A percentile compares a stretch with the other conserved stretches of the same genome.
These are phyloP conservation scores for Beta macrorhiza DNA, from an alignment of 179 eudicot genomes.

Conservation along the genomic window DNA sequence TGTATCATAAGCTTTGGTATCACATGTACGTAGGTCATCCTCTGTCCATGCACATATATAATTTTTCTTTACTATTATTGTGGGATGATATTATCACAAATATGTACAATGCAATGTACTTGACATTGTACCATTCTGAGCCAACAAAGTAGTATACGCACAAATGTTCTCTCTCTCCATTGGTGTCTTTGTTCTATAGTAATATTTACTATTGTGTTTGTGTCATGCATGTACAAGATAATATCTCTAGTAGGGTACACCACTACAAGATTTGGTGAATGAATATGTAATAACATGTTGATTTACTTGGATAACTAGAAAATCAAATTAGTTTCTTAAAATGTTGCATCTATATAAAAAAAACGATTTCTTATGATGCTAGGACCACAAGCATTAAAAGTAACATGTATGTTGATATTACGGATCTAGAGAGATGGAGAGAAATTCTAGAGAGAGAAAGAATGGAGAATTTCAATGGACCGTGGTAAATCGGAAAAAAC, in stretches of 20 bases:
- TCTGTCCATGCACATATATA: slow-evolving; percentile 41
- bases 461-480: too few relatives aligned
- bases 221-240: background rate
- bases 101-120: slow-evolving; percentile 39
- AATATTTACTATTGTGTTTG: background rate
- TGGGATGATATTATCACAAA: background rate
- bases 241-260: background rate
- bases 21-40: slow-evolving; percentile 42
- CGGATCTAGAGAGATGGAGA: too few relatives aligned
- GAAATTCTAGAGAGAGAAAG: too few relatives aligned
- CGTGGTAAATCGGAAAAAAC: too few relatives aligned
- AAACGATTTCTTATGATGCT: too few relatives aligned
- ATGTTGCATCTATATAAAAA: too few relatives aligned
- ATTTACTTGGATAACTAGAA: too few relatives aligned
- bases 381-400: too few relatives aligned
- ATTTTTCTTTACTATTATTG: background rate
- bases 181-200: background rate
- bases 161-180: background rate
- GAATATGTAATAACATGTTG: too few relatives aligned
- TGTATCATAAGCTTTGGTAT: slow-evolving; percentile 23
- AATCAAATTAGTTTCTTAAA: too few relatives aligned
- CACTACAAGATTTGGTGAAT: too few relatives aligned
- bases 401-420: too few relatives aligned
- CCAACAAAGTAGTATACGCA: slow-evolving; percentile 1
- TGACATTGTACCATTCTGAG: slow-evolving; percentile 28